phyloP scores from a whole-genome alignment of 495 filamentous ascomycete species.

The Aspergillus cristatus region DNA sequence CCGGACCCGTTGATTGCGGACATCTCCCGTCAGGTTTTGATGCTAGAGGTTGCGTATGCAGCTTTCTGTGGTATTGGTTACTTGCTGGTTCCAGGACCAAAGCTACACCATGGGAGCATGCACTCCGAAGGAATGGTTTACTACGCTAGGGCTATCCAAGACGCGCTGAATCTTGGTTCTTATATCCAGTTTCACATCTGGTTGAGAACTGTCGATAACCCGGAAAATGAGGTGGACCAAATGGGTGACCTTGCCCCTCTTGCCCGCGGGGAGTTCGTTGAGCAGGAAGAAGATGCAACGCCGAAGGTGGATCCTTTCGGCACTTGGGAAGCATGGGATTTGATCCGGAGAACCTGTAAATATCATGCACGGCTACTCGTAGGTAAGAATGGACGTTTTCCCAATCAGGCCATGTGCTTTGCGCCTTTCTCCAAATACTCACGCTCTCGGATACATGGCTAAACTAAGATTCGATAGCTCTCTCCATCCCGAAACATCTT shows the following conservation, averaged over 20 bases:
- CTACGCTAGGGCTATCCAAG: conserved; percentile 79
- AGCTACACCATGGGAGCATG: conserved; percentile 36
- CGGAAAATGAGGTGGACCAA: conserved; percentile 43
- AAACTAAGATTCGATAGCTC: too few species aligned
- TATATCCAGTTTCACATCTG: conserved; percentile 75
- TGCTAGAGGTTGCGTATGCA: conserved; percentile 85
- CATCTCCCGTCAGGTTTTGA: conserved; percentile 79
- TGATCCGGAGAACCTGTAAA: conserved; percentile 75
- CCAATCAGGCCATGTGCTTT: too few species aligned
- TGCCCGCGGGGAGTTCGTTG: conserved; percentile 44
- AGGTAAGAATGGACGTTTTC: conserved; percentile 51
- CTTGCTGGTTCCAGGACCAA: conserved; percentile 71
- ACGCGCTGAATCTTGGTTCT: conserved; percentile 60
- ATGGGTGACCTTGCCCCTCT: conserved; percentile 50
- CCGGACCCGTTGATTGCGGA: conserved; percentile 70
- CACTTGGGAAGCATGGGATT: conserved; percentile 90
- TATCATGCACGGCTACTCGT: conserved; percentile 75
- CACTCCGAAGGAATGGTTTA: conserved; percentile 46
- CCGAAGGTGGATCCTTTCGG: conserved; percentile 55
- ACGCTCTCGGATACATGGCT: background rate
- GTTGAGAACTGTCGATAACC: conserved; percentile 63
- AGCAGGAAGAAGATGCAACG: conserved; percentile 18
- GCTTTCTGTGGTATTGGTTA: conserved; percentile 85
- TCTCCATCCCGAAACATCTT: conserved; percentile 68
- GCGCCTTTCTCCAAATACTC: conserved; percentile 8